These are phyloP conservation scores for Inga laurina DNA, from an alignment of 306 rosid genomes.

Conservation along the genomic window DNA sequence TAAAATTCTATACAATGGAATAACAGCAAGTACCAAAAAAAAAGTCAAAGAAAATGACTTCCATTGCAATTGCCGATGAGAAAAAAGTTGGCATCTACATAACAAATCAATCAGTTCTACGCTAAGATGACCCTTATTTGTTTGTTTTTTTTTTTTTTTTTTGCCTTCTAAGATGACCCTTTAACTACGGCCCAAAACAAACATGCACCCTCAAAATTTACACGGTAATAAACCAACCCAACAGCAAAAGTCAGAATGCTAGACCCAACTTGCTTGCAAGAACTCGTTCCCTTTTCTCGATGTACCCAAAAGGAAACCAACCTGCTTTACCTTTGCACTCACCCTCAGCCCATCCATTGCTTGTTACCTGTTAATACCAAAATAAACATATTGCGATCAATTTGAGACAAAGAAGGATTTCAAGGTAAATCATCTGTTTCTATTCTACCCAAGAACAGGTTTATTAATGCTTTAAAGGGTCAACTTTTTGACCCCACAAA, in stretches of 20 bases:
- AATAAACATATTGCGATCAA: slow-evolving; percentile 22
- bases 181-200: slow-evolving; percentile 19
- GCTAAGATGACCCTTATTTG: not conserved
- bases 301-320: slow-evolving; percentile 77
- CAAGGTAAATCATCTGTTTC: not conserved
- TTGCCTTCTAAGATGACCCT: not conserved
- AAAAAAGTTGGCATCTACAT: slow-evolving; percentile 35
- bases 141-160: too few relatives aligned
- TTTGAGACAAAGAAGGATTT: not conserved
- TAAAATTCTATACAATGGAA: slow-evolving; percentile 9
- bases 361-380: slow-evolving; percentile 50
- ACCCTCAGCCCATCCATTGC: slow-evolving; percentile 88
- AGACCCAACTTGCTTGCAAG: slow-evolving; percentile 90
- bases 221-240: slow-evolving; percentile 30
- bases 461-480: not conserved
- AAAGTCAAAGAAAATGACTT: not conserved
- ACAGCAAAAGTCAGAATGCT: slow-evolving; percentile 50
- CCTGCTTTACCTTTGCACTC: slow-evolving; percentile 87
- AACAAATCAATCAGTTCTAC: slow-evolving; percentile 37
- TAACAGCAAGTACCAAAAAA: not conserved
- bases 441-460: not conserved
- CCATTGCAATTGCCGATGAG: slow-evolving; percentile 31
- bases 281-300: slow-evolving; percentile 75
- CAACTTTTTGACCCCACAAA: not conserved
- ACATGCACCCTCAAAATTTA: slow-evolving; percentile 39